Percentiles rank a stretch among this genome's conserved stretches.
These are phyloP conservation scores for Umbelopsis ramanniana DNA, from an alignment of 192 early-diverging fungal genomes.

Conservation along the genomic window DNA sequence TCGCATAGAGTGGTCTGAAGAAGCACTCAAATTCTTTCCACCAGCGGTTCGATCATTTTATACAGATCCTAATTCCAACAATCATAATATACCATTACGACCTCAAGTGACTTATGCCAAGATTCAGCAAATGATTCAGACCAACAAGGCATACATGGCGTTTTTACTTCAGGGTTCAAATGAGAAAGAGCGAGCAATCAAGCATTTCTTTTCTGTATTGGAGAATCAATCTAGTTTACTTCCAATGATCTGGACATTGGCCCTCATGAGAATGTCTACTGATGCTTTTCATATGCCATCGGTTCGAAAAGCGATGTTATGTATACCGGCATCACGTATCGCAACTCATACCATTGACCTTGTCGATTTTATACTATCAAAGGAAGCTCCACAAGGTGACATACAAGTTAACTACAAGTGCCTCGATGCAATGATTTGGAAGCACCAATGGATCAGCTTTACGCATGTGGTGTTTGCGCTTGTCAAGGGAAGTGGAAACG, in stretches of 20 bases:
- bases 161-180: slow-evolving; percentile 37
- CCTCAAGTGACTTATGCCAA: slow-evolving; percentile 20
- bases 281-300: slow-evolving; percentile 38
- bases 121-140: slow-evolving; percentile 27
- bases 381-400: slow-evolving; percentile 26
- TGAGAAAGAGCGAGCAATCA: slow-evolving; percentile 41
- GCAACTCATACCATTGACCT: slow-evolving; percentile 69
- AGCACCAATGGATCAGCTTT: slow-evolving; percentile 66
- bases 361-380: slow-evolving; percentile 64
- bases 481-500: slow-evolving; percentile 60
- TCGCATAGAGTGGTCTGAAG: slow-evolving; percentile 57
- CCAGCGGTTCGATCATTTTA: slow-evolving; percentile 53
- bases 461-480: slow-evolving; percentile 75
- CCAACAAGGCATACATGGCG: slow-evolving; percentile 28
- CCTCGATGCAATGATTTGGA: slow-evolving; percentile 75
- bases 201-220: slow-evolving; percentile 60
- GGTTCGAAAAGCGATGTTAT: slow-evolving; percentile 67
- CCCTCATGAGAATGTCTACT: slow-evolving; percentile 46
- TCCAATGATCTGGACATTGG: slow-evolving; percentile 66
- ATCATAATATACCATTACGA: slow-evolving; percentile 19
- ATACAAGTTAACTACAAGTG: slow-evolving; percentile 31
- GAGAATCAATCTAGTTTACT: slow-evolving; percentile 70
- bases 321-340: slow-evolving; percentile 73
- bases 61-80: slow-evolving; percentile 26
- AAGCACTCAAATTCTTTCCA: slow-evolving; percentile 58